Evolutionary conservation across 495 filamentous ascomycete species (phyloP).

Genomic region (Penicillium nucicola): DNA sequence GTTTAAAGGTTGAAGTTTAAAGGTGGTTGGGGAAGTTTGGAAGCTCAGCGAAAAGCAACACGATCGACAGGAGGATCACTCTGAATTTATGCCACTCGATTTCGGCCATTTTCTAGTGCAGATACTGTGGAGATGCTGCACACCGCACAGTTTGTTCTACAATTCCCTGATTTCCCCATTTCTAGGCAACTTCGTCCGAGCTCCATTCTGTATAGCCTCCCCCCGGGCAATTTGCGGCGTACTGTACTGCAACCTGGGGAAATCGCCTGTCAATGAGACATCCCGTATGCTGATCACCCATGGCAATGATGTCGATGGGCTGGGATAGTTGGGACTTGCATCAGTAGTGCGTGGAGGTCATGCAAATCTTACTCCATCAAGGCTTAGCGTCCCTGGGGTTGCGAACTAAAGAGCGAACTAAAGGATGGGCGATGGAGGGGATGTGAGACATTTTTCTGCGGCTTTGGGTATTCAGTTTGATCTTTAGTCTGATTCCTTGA

Average conservation of each 20-base stretch:
- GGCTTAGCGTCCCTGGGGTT: slow-evolving; percentile 2
- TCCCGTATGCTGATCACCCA: neutral
- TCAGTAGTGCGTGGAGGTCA: slow-evolving; percentile 1
- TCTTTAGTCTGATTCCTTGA: neutral
- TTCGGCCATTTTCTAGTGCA: neutral
- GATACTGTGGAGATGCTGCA: neutral
- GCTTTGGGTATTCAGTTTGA: neutral
- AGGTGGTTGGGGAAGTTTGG: neutral
- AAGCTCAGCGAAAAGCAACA: neutral
- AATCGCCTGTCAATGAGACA: neutral
- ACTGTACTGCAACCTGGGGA: neutral
- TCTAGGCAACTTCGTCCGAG: neutral
- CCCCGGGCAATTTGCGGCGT: neutral
- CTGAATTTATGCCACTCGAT: neutral
- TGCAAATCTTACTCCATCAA: slow-evolving; percentile 15
- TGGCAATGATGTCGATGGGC: slow-evolving; percentile 2
- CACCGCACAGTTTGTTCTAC: neutral
- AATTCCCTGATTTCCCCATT: neutral
- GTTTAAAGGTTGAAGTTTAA: neutral
- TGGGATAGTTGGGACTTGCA: neutral
- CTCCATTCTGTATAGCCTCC: neutral
- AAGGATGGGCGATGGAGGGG: slow-evolving; percentile 5
- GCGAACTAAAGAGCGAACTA: slow-evolving; percentile 6
- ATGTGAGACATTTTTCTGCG: slow-evolving; percentile 11
- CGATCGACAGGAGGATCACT: neutral